A percentile compares a stretch with the other conserved stretches of the same genome.
These are phyloP conservation scores for Phoenix dactylifera DNA, from an alignment of 176 grass and related monocot genomes.

Conservation along the genomic window DNA sequence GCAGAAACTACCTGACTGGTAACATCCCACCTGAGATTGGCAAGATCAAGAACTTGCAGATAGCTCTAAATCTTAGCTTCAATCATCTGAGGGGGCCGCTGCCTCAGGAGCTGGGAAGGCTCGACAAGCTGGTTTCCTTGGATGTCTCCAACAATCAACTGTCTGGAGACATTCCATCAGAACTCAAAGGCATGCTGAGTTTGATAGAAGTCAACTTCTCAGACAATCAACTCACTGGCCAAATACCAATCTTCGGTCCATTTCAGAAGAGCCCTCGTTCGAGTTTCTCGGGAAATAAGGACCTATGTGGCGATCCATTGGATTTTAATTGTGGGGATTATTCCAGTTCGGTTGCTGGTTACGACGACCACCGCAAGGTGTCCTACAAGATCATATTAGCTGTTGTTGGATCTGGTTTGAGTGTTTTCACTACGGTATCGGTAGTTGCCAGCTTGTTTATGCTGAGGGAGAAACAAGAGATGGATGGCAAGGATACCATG, in stretches of 20 bases:
- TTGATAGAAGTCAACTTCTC: slow-evolving; percentile 94
- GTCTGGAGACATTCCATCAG: slow-evolving; percentile 61
- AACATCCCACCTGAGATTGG: slow-evolving; percentile 71
- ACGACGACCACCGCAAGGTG: slow-evolving; percentile 58
- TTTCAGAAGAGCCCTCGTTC: slow-evolving; percentile 80
- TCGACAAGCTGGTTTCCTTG: slow-evolving; percentile 80
- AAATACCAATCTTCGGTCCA: slow-evolving; percentile 64
- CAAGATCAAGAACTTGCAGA: slow-evolving; percentile 85
- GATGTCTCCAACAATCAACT: slow-evolving; percentile 85
- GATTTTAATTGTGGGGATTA: slow-evolving; percentile 43
- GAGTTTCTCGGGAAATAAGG: slow-evolving; percentile 66
- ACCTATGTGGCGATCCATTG: slow-evolving; percentile 70
- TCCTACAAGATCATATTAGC: slow-evolving; percentile 80
- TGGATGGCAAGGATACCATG: slow-evolving; percentile 53
- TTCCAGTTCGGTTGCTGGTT: slow-evolving; percentile 43
- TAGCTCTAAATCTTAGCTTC: slow-evolving; percentile 89
- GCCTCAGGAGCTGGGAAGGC: slow-evolving; percentile 59
- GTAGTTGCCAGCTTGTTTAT: slow-evolving; percentile 78
- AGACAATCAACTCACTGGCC: slow-evolving; percentile 57
- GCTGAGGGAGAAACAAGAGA: slow-evolving; percentile 89
- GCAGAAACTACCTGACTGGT: slow-evolving; percentile 66
- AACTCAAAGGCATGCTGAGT: slow-evolving; percentile 91
- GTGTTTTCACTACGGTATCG: slow-evolving; percentile 60
- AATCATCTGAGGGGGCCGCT: slow-evolving; percentile 56
- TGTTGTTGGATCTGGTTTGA: slow-evolving; percentile 67